Conservation (phyloP, 805 yeast genomes). For the Nakazawaea holstii region DNA sequence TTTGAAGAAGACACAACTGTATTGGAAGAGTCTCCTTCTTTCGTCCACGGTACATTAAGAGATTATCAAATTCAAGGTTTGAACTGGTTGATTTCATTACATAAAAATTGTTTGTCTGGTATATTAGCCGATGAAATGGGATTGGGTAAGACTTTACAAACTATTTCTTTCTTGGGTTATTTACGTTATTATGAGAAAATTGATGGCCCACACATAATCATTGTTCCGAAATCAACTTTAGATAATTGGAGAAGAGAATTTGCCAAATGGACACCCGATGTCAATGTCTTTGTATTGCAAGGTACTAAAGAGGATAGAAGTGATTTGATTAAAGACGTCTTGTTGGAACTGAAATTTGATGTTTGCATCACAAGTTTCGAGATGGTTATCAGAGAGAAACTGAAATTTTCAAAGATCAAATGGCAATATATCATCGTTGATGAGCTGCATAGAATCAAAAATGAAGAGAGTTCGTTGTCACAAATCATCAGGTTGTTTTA, state of each 20-base stretch:
- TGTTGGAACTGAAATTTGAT: slow-evolving; percentile 77
- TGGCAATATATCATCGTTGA: slow-evolving; percentile 95
- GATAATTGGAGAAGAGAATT: slow-evolving; percentile 97
- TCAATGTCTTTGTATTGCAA: slow-evolving; percentile 75
- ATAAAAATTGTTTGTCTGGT: slow-evolving; percentile 86
- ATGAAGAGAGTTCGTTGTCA: slow-evolving; percentile 86
- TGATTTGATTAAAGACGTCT: slow-evolving; percentile 47
- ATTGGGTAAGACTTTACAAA: slow-evolving; percentile 91
- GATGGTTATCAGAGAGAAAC: slow-evolving; percentile 86
- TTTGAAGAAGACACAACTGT: slow-evolving; percentile 59
- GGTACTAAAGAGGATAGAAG: slow-evolving; percentile 84
- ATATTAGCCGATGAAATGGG: slow-evolving; percentile 99
- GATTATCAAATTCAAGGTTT: slow-evolving; percentile 94
- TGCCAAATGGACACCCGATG: slow-evolving; percentile 94
- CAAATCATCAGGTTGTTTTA: slow-evolving; percentile 88
- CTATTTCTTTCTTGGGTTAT: slow-evolving; percentile 82
- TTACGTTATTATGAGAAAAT: slow-evolving; percentile 71
- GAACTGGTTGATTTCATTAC: slow-evolving; percentile 87
- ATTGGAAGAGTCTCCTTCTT: slow-evolving; percentile 83
- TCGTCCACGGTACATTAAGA: slow-evolving; percentile 69
- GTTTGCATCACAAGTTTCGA: slow-evolving; percentile 90
- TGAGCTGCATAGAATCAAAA: slow-evolving; percentile 95
- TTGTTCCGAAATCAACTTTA: slow-evolving; percentile 92
- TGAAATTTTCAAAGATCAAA: slow-evolving; percentile 69
- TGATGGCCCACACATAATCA: slow-evolving; percentile 86